These are phyloP conservation scores for Erucastrum elatum DNA, from an alignment of 345 rosid species.

Conservation along the genomic window DNA sequence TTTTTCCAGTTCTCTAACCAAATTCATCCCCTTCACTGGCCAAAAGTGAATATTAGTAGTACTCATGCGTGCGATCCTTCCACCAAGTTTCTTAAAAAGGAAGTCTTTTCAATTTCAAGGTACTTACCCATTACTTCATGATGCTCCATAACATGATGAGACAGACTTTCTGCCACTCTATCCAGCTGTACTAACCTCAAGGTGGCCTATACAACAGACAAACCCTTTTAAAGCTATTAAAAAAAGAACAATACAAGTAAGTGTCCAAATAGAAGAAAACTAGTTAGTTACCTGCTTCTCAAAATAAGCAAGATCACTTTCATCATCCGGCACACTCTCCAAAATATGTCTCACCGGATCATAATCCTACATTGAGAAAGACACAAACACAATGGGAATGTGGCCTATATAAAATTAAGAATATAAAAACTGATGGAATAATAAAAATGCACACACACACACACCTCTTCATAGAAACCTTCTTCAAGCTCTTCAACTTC, in stretches of 20 bases:
- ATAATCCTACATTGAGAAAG: no score
- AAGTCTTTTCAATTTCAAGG: no score
- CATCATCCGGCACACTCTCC: conserved; percentile 74
- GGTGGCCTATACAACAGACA: conserved; percentile 63
- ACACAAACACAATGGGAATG: no score
- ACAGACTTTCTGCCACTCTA: conserved; percentile 74
- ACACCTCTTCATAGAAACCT: conserved; percentile 86
- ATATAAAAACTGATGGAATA: no score
- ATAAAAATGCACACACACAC: no score
- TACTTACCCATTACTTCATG: conserved; percentile 97
- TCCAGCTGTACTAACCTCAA: conserved; percentile 89
- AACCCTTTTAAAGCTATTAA: background rate
- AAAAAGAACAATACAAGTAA: no score
- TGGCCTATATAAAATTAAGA: no score
- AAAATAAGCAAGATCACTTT: conserved; percentile 64
- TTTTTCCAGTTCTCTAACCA: conserved; percentile 95
- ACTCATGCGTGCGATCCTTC: no score
- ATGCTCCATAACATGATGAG: conserved; percentile 93
- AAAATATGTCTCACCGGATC: conserved; percentile 82
- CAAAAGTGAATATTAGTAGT: conserved; percentile 49
- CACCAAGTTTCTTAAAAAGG: no score
- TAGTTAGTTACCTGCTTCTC: conserved; percentile 78
- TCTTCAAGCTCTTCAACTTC: conserved; percentile 70
- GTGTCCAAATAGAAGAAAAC: no score
- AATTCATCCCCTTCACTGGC: conserved; percentile 99